These are phyloP conservation scores for Pouteria glomerata DNA, from an alignment of 148 eudicot genomes.

Conservation along the genomic window DNA sequence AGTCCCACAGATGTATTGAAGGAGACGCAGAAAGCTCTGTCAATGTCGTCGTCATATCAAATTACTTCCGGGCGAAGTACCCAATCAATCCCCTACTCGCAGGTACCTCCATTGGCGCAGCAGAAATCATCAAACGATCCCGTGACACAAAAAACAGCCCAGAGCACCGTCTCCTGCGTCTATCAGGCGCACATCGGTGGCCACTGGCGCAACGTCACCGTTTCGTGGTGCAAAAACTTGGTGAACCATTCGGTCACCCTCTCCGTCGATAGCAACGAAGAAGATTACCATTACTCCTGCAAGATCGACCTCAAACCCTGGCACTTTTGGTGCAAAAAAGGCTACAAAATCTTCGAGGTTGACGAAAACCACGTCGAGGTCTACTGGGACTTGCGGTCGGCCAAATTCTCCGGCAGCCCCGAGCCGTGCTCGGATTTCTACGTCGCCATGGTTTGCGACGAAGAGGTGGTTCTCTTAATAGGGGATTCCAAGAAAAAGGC, in stretches of 20 bases:
- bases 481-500: slow-evolving; percentile 77
- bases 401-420: slow-evolving; percentile 64
- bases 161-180: slow-evolving; percentile 47
- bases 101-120: slow-evolving; percentile 22
- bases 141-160: slow-evolving; percentile 32
- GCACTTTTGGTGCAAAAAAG: slow-evolving; percentile 87
- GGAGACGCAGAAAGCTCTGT: neutral
- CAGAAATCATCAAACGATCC: slow-evolving; percentile 39
- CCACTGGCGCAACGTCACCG: slow-evolving; percentile 69
- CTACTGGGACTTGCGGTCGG: slow-evolving; percentile 80
- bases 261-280: slow-evolving; percentile 49
- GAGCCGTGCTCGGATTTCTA: slow-evolving; percentile 76
- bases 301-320: slow-evolving; percentile 86
- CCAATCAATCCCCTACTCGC: slow-evolving; percentile 1
- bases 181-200: slow-evolving; percentile 64
- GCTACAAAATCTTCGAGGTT: slow-evolving; percentile 65
- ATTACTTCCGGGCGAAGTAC: neutral
- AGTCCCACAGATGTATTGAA: neutral
- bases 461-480: slow-evolving; percentile 65
- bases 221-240: slow-evolving; percentile 61
- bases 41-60: neutral
- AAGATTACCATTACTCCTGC: slow-evolving; percentile 40
- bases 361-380: slow-evolving; percentile 50
- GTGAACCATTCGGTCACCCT: slow-evolving; percentile 55
- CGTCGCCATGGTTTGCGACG: slow-evolving; percentile 64